phyloP scores from a whole-genome alignment of 345 rosid species.

The Syzygium jambos region DNA sequence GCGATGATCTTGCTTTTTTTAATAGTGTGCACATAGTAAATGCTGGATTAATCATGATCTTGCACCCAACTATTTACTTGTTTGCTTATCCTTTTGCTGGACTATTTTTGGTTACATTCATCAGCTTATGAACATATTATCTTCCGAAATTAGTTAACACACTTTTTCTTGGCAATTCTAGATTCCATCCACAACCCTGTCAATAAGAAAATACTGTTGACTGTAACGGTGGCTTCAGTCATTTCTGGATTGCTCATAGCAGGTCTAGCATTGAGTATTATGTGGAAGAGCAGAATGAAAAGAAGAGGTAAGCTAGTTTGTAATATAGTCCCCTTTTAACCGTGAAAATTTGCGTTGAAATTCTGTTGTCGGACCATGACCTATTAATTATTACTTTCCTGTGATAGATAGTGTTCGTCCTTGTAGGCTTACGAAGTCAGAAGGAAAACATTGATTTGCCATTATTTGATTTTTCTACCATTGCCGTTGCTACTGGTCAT shows the following conservation, averaged over 20 bases:
- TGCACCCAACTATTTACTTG: not conserved
- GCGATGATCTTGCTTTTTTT: not conserved
- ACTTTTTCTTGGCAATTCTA: not conserved
- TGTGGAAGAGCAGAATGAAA: not conserved
- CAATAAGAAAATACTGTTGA: not conserved
- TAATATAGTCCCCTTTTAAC: not conserved
- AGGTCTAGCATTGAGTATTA: not conserved
- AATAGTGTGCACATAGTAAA: not conserved
- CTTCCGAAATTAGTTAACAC: not conserved
- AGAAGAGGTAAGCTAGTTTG: not conserved
- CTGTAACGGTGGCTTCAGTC: not conserved
- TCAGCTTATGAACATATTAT: not conserved
- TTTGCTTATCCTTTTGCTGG: not conserved
- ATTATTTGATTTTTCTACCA: conserved; percentile 8
- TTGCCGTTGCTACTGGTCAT: conserved; percentile 18
- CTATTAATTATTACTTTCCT: not conserved
- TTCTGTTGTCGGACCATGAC: not conserved
- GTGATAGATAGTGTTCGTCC: not conserved
- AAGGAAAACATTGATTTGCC: conserved; percentile 8
- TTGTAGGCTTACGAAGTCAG: not conserved
- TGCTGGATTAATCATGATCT: not conserved
- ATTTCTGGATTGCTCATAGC: not conserved
- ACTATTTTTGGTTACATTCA: not conserved
- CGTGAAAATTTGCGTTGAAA: not conserved
- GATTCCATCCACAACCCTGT: not conserved